Base-by-base conservation (phyloP, 805 yeast species). In the Candida dajiaensis region DNA sequence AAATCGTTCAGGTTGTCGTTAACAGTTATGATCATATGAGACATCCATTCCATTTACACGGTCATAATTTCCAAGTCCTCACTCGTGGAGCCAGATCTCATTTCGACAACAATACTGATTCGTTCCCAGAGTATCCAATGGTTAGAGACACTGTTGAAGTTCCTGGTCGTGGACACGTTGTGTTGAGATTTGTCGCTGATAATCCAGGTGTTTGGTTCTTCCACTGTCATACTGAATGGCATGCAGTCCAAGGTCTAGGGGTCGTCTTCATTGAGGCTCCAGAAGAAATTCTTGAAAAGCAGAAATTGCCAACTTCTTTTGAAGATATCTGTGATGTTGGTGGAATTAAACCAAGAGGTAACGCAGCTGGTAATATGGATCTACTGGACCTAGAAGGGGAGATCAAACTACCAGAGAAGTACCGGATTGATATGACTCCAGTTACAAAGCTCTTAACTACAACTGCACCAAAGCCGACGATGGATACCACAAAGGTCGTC, bases 151-250 rank as follows among this genome's bases (percentile, higher is more conserved):
- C 92, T 0, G 78, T 81, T n/a, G 70, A 76, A 49, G 80, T 88
- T 15, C 76, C 80, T 36, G 77, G 84, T 6, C 77, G 79, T 52
- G 88, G 90, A 0, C 75, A 79, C 59, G 66, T 81, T 38, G 87
- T 80, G 12, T 57, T 80, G 26, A 70, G 97, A 51, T 88, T 88
- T 63, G 73, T 70, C 52, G 89, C 96, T 8, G 78, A 85, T 56
- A 89, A 89, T 56, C 96, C 97, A 0, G 97, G 97, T 41, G 83
- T 87, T 18, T 89, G 97, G 97, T 78, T 84, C 46, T 85, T 89
- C 80, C 97, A 89, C 62, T 89, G 97, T 65, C 96, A 87, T 59
- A 78, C 86, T 28, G 92, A 85, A 57, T 85, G 89, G 84, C 95
- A 85, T 64, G 76, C 85, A 54, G 83, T 79, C 50, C 92, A 85